Conservation (phyloP, 805 yeast genomes). For the Kluyveromyces nonfermentans region DNA sequence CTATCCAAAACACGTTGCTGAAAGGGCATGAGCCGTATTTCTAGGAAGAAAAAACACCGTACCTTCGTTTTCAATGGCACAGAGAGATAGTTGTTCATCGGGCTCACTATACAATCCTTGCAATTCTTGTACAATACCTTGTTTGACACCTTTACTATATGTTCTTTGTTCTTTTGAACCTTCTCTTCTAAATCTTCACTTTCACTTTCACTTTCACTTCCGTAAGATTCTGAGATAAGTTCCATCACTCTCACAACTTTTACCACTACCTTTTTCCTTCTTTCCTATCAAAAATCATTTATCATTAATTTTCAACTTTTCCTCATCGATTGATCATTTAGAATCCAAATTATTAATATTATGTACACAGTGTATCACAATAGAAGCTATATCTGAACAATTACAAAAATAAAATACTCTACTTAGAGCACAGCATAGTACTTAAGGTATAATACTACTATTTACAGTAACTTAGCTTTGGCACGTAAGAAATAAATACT, state of each 20-base stretch:
- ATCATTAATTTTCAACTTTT: too few species aligned
- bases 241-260: conserved; percentile 10
- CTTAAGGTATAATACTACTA: too few species aligned
- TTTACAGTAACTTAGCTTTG: too few species aligned
- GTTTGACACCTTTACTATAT: conserved; percentile 15
- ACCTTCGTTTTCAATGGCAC: not conserved
- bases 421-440: too few species aligned
- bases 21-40: conserved; percentile 15
- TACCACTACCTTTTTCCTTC: not conserved
- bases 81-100: not conserved
- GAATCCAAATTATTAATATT: too few species aligned
- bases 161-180: not conserved
- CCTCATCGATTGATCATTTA: too few species aligned
- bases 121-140: conserved; percentile 18
- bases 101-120: conserved; percentile 14
- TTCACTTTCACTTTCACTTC: conserved; percentile 11
- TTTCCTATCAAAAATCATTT: too few species aligned
- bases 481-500: too few species aligned
- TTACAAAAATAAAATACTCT: too few species aligned
- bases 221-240: conserved; percentile 10
- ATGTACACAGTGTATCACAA: too few species aligned
- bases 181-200: conserved; percentile 1
- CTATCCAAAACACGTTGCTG: conserved; percentile 12
- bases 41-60: conserved; percentile 16
- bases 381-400: too few species aligned